These are phyloP conservation scores for Actinomucor elegans DNA, from an alignment of 371 early-diverging fungal genomes.

Conservation along the genomic window DNA sequence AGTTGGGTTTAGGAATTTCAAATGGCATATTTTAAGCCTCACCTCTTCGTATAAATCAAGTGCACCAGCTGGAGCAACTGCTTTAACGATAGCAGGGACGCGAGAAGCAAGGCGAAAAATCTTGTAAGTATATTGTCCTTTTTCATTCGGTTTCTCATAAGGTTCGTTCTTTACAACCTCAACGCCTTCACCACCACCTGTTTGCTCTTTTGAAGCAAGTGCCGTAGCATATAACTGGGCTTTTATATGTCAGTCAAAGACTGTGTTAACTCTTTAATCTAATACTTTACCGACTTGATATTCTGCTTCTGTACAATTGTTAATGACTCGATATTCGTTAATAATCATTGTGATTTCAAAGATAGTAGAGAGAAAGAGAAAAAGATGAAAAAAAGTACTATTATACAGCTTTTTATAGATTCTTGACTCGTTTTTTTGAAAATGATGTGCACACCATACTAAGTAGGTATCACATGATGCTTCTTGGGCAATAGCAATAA, in stretches of 20 bases:
- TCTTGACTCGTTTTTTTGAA: too few species aligned
- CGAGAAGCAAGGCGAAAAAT: constrained; percentile 63
- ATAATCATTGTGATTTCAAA: constrained; percentile 44
- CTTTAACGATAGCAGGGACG: constrained; percentile 54
- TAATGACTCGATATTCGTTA: constrained; percentile 69
- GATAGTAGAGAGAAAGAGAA: constrained; percentile 10
- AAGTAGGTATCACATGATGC: too few species aligned
- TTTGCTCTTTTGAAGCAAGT: constrained; percentile 66
- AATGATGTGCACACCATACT: too few species aligned
- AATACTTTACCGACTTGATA: constrained; percentile 50
- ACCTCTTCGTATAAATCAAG: constrained; percentile 66
- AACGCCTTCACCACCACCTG: constrained; percentile 74
- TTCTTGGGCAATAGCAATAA: too few species aligned
- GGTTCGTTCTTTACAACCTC: constrained; percentile 73
- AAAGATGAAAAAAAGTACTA: not conserved
- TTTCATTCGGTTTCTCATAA: constrained; percentile 58
- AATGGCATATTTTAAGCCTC: not conserved
- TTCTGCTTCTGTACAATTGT: constrained; percentile 68
- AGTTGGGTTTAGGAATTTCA: not conserved
- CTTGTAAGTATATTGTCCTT: constrained; percentile 77
- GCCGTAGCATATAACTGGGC: constrained; percentile 75
- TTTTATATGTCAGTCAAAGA: not conserved
- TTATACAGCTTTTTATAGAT: too few species aligned
- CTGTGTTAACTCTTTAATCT: not conserved
- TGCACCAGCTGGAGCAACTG: constrained; percentile 61